Evolutionary conservation across 805 yeast species (phyloP), one percentile per base, ranked within the genome.

Genomic region (Metschnikowia aberdeeniae): DNA sequence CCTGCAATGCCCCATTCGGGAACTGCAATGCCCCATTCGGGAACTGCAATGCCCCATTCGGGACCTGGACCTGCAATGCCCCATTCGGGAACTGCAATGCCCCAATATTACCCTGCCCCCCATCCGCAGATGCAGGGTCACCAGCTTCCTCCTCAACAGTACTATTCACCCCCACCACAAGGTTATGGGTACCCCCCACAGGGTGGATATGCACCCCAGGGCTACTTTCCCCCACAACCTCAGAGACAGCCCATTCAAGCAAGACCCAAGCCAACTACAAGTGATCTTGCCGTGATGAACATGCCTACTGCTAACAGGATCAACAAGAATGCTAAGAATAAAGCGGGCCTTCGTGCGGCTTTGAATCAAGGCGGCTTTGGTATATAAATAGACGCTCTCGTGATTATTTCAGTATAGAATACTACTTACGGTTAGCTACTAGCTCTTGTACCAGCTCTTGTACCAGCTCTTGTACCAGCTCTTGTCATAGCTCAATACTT

Each of bases 351-450:
- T 36, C 73, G 89, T 54, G 75, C 80, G 42, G 86, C 87, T 1
- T 72, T 85, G 40, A 76, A 78, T 56, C 80, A 77, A 45, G 86
- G 85, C 27, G 75, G 75, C 44, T 85, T 84, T 65, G 92, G 92
- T 37, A 82, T 85, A 31, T 84, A 64, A 40, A 31, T 8, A 22
- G 12, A n/a, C 7, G 5, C n/a, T 9, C 6, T 17, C 14, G 6
- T 29, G 6, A 29, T 29, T 10, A 29, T 29, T 10, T 29, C 7
- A 29, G 13, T 29, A 32, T 13, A 32, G 19, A n/a, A 14, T n/a
- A 10, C 12, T 17, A 13, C 13, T n/a, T 12, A 29, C 17, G 17
- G 17, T 17, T 17, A 17, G n/a, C n/a, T n/a, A 17, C 17, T 17
- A 17, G 17, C 17, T 17, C 17, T 17, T 17, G 17, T 17, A 17